Conservation (phyloP, 768 basidiomycete species). For the Exidia glandulosa region DNA sequence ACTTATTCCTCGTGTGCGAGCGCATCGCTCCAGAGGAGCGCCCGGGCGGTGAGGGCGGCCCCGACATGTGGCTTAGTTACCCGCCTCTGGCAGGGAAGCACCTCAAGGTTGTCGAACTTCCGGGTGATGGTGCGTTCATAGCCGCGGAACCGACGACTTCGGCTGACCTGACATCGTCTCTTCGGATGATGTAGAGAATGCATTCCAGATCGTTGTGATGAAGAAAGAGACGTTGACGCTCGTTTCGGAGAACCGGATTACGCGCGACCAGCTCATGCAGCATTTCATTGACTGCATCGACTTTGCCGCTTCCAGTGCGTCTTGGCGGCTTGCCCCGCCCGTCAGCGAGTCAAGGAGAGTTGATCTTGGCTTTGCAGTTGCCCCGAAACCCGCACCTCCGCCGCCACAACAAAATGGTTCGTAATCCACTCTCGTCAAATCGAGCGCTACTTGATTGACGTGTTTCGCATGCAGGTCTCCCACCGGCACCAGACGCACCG, state of each 20-base stretch:
- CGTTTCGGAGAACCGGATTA: conserved; percentile 43
- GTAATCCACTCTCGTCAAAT: too few relatives aligned
- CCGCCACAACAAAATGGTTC: conserved; percentile 30
- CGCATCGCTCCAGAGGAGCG: conserved; percentile 62
- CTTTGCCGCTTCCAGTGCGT: conserved; percentile 64
- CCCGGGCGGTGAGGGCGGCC: conserved; percentile 37
- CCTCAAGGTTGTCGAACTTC: conserved; percentile 53
- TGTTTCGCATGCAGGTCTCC: not conserved
- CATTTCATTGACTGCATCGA: conserved; percentile 80
- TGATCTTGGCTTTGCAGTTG: not conserved
- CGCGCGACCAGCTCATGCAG: conserved; percentile 50
- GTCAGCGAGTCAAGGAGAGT: too few relatives aligned
- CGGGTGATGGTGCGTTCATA: conserved; percentile 39
- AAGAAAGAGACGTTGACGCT: conserved; percentile 73
- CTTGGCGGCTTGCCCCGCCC: not conserved
- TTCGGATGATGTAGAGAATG: conserved; percentile 53
- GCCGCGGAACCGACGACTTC: conserved; percentile 13
- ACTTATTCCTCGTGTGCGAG: conserved; percentile 86
- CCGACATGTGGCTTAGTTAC: conserved; percentile 88
- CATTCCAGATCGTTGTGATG: conserved; percentile 72
- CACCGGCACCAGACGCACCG: not conserved
- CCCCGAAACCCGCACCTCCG: conserved; percentile 48
- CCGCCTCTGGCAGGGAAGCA: conserved; percentile 95
- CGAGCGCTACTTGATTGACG: not conserved
- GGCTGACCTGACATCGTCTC: conserved; percentile 4